Conservation (phyloP, 1,284 basidiomycete genomes). For the Malassezia restricta region DNA sequence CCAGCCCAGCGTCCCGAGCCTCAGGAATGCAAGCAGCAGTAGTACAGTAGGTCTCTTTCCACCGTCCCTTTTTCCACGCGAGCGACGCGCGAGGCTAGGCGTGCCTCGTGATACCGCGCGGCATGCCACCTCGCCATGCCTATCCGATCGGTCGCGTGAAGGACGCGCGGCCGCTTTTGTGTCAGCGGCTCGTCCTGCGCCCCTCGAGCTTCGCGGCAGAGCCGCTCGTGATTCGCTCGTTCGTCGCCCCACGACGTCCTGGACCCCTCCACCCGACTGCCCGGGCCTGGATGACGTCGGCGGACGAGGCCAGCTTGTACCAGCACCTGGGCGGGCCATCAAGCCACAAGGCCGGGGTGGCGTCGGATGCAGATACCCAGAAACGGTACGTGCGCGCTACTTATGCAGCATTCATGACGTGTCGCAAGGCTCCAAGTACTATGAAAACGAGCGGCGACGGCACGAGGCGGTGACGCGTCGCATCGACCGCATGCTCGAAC, state of each 20-base stretch:
- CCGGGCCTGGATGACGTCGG: constrained; percentile 64
- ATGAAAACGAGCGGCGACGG: constrained; percentile 67
- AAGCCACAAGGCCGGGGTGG: constrained; percentile 39
- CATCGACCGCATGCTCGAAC: constrained; percentile 50
- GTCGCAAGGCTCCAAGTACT: constrained; percentile 41
- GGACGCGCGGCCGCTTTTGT: too few species aligned
- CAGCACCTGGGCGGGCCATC: constrained; percentile 39
- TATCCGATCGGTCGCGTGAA: too few species aligned
- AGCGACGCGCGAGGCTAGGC: too few species aligned
- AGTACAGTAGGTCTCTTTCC: neutral
- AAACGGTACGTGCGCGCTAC: neutral
- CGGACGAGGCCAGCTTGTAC: constrained; percentile 10
- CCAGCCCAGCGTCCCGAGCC: constrained; percentile 31
- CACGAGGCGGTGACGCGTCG: constrained; percentile 65
- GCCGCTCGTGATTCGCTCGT: constrained; percentile 57
- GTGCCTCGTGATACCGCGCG: too few species aligned
- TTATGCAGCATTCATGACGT: constrained; percentile 32
- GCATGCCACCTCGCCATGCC: too few species aligned
- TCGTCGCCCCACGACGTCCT: constrained; percentile 93
- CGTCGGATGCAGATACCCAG: constrained; percentile 29
- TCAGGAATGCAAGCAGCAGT: constrained; percentile 44
- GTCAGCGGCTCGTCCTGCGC: too few species aligned
- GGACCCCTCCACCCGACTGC: constrained; percentile 79
- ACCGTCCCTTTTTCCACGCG: too few species aligned
- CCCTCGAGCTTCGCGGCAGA: too few species aligned